phyloP scores from a whole-genome alignment of 2,329 filamentous ascomycete genomes.

The Colletotrichum eleusines region DNA sequence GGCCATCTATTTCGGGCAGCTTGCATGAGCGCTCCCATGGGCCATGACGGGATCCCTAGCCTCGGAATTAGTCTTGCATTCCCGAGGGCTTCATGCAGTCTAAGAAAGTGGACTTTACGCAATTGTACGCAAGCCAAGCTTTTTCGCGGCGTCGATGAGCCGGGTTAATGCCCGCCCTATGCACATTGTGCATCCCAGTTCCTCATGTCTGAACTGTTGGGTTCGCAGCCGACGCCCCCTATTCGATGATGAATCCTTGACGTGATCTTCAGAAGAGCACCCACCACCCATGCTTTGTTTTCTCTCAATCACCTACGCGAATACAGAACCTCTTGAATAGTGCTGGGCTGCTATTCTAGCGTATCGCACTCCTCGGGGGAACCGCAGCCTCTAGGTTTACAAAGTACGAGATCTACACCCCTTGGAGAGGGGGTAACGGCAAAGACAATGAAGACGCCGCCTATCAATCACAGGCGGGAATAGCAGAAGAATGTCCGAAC shows the following conservation, averaged over 20 bases:
- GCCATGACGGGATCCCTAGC: constrained; percentile 1
- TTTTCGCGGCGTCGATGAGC: neutral
- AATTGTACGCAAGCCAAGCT: constrained; percentile 10
- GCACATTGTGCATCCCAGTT: neutral
- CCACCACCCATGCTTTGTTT: neutral
- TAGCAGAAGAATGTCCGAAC: neutral
- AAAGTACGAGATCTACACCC: neutral
- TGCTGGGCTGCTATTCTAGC: neutral
- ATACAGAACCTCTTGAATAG: neutral
- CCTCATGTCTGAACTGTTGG: neutral
- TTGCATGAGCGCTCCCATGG: neutral
- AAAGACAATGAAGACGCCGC: neutral
- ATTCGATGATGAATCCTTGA: neutral
- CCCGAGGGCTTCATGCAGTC: constrained; percentile 1
- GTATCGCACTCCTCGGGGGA: no score
- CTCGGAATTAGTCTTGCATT: neutral
- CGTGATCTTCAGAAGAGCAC: neutral
- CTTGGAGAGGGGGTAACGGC: neutral
- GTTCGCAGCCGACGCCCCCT: neutral
- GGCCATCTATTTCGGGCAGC: constrained; percentile 22
- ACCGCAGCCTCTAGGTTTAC: neutral
- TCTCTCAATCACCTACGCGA: no score
- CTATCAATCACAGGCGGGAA: neutral
- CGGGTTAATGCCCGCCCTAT: neutral
- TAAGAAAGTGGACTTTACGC: neutral